Percentiles rank a stretch among this genome's conserved stretches.
Evolutionary conservation across 306 rosid genomes (phyloP).

Genomic region (Biancaea sappan): DNA sequence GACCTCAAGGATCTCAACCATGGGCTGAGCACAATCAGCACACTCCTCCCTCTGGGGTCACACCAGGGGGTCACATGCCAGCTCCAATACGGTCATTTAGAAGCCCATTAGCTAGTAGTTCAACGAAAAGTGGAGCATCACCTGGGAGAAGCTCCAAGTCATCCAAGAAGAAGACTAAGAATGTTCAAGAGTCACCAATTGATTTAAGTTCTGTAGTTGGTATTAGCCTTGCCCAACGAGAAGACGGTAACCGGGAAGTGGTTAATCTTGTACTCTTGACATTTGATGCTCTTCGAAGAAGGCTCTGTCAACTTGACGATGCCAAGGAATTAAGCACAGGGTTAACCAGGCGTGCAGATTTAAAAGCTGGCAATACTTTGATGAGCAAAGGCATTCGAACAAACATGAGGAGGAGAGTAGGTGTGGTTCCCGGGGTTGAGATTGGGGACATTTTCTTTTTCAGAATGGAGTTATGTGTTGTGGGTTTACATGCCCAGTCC

Average conservation of each 20-base stretch:
- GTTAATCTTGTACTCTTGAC: conserved; percentile 49
- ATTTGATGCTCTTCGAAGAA: conserved; percentile 60
- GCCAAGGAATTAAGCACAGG: conserved; percentile 37
- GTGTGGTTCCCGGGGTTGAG: conserved; percentile 64
- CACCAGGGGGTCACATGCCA: conserved; percentile 36
- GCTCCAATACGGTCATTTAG: conserved; percentile 53
- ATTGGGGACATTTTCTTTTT: conserved; percentile 69
- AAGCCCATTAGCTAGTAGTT: conserved; percentile 3
- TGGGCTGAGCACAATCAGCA: neutral
- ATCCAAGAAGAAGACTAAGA: conserved; percentile 42
- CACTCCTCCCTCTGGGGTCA: neutral
- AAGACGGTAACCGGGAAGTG: conserved; percentile 46
- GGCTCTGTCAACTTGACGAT: conserved; percentile 66
- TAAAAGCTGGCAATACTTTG: conserved; percentile 54
- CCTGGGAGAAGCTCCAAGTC: conserved; percentile 21
- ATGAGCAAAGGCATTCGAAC: conserved; percentile 52
- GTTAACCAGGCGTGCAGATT: conserved; percentile 50
- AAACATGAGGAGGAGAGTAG: conserved; percentile 56
- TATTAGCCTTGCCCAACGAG: conserved; percentile 28
- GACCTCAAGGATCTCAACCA: conserved; percentile 32
- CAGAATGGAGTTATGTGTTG: conserved; percentile 58
- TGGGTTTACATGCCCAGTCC: conserved; percentile 66
- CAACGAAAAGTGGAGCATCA: neutral
- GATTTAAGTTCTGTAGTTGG: conserved; percentile 21
- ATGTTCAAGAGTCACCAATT: conserved; percentile 6